These are phyloP conservation scores for Pseudognaphalium luteoalbum DNA, from an alignment of 129 eudicot species.

Conservation along the genomic window DNA sequence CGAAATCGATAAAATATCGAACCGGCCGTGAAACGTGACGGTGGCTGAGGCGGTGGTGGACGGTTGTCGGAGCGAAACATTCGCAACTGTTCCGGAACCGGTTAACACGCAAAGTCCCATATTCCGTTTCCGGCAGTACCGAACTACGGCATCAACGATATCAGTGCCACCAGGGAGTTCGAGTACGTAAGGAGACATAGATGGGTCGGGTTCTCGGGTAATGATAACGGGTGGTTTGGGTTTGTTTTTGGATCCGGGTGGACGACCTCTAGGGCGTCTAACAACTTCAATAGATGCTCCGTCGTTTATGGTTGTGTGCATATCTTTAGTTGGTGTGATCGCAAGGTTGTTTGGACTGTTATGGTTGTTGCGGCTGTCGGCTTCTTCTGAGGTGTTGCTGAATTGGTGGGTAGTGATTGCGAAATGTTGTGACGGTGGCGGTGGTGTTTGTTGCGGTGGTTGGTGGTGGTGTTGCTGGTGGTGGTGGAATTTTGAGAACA, in stretches of 20 bases:
- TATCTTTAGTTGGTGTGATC: conserved; percentile 20
- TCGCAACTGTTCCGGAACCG: conserved; percentile 58
- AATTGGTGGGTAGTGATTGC: conserved; percentile 25
- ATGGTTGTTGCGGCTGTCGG: conserved; percentile 43
- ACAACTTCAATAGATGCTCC: conserved; percentile 63
- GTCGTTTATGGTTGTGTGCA: conserved; percentile 35
- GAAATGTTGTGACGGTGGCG: conserved; percentile 24
- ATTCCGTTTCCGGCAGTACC: conserved; percentile 44
- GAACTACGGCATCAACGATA: conserved; percentile 36
- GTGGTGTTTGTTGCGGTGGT: conserved; percentile 23
- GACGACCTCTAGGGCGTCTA: conserved; percentile 81
- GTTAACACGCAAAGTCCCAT: conserved; percentile 54
- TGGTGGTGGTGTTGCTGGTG: conserved; percentile 34
- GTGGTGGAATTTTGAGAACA: conserved; percentile 56
- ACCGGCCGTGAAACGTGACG: conserved; percentile 77
- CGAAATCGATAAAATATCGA: conserved; percentile 15
- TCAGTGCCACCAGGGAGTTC: conserved; percentile 61
- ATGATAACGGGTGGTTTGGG: conserved; percentile 70
- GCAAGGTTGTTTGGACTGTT: conserved; percentile 6
- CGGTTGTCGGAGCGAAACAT: conserved; percentile 72
- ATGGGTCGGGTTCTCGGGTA: conserved; percentile 57
- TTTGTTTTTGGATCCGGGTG: conserved; percentile 76
- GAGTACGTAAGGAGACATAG: conserved; percentile 64
- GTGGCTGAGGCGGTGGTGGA: conserved; percentile 50
- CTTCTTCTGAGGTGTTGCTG: conserved; percentile 48